Base-by-base conservation (phyloP, 208 protist genomes). In the Acanthamoeba lenticulata region DNA sequence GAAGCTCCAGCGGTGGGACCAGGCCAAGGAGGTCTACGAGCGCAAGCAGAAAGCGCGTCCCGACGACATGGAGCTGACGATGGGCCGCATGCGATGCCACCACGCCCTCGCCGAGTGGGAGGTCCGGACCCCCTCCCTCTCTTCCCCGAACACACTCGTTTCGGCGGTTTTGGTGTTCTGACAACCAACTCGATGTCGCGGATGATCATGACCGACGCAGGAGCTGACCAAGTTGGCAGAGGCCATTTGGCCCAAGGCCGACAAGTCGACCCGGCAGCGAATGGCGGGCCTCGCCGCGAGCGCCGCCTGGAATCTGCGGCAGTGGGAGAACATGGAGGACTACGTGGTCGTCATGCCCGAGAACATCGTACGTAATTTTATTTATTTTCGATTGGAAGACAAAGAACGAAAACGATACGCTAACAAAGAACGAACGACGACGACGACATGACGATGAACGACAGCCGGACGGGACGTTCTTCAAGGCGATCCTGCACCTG, bases 1-100 rank as follows among this genome's bases (percentile, higher is more conserved):
- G 92, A 99, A 99, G 96, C 96, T 99, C 67, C 97, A 99, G 93
- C 98, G 99, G 96, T 99, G 99, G 99, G 98, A 99, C 60, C 29
- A 69, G 29, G 19, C 60, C 29, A 69, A 69, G 60, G 19, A 81
- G 69, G 77, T 88, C 1, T 94, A 94, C 47, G 81, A 94, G 65
- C 29, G 40, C 21, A 94, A 89, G 60, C 95, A 98, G 77, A 96
- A 97, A 83, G 89, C 92, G 27, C 98, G 99, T 83, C 98, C 98
- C 11, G 98, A 97, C 83, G 97, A 97, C 88, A 95, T 99, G 89
- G 96, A 97, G 57, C 97, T 98, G 85, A 98, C 98, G 91, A 96
- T 99, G 1, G 99, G 99, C 9, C 96, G 99, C 67, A 98, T 99
- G 98, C 98, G 99, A 57, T 81, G 69, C 15, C 69, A 81, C 24